Evolutionary conservation across 371 early-diverging fungal species (phyloP).

Genomic region (Lichtheimia corymbifera): DNA sequence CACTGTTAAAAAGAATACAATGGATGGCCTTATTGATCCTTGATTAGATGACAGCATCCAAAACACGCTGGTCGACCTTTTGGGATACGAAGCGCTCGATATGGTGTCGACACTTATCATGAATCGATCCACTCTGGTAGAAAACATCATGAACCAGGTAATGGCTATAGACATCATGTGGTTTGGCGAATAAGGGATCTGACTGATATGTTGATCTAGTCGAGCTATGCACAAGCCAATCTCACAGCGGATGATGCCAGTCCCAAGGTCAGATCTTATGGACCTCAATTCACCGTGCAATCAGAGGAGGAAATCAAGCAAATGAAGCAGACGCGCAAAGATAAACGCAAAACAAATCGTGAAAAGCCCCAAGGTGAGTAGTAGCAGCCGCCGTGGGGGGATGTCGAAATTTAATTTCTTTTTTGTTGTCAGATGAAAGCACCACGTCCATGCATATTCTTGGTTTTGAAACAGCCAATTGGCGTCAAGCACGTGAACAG

Average conservation of each 20-base stretch:
- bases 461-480: slow-evolving; percentile 54
- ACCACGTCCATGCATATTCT: slow-evolving; percentile 53
- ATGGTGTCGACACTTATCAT: slow-evolving; percentile 58
- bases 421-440: slow-evolving; percentile 35
- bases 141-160: slow-evolving; percentile 54
- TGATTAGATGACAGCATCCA: slow-evolving; percentile 63
- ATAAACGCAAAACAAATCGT: slow-evolving; percentile 62
- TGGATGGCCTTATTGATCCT: not conserved
- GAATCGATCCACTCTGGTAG: slow-evolving; percentile 49
- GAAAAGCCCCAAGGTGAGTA: slow-evolving; percentile 21
- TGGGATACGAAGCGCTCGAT: slow-evolving; percentile 79
- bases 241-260: not conserved
- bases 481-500: slow-evolving; percentile 57
- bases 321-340: slow-evolving; percentile 68
- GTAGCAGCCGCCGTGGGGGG: too few relatives aligned
- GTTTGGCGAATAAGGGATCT: too few relatives aligned
- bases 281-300: slow-evolving; percentile 71
- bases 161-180: not conserved
- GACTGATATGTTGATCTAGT: not conserved
- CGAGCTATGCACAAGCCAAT: not conserved
- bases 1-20: not conserved
- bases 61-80: slow-evolving; percentile 65
- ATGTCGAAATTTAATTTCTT: too few relatives aligned
- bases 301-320: slow-evolving; percentile 70
- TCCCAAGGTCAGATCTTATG: slow-evolving; percentile 24